These are phyloP conservation scores for Vishniacozyma victoriae DNA, from an alignment of 768 basidiomycete genomes.

Conservation along the genomic window DNA sequence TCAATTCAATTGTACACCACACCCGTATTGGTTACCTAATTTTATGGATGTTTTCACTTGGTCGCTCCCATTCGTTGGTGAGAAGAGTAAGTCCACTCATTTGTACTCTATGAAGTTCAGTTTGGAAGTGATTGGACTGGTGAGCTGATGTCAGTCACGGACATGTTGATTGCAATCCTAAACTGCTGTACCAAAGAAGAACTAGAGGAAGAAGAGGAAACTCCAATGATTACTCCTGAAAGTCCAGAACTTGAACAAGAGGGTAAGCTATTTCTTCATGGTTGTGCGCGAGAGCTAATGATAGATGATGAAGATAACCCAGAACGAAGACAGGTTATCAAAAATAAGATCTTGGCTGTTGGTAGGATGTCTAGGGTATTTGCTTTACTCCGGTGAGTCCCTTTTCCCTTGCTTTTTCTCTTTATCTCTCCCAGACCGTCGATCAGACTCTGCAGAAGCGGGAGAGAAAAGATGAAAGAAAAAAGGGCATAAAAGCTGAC, in stretches of 20 bases:
- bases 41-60: conserved; percentile 99
- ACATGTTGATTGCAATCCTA: conserved; percentile 95
- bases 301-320: not conserved
- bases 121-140: not conserved
- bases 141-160: conserved; percentile 63
- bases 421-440: too few relatives aligned
- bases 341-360: conserved; percentile 97
- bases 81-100: conserved; percentile 91
- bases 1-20: conserved; percentile 89
- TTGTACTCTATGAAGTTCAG: not conserved
- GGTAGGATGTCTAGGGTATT: conserved; percentile 95
- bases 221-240: conserved; percentile 35
- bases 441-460: too few relatives aligned
- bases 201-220: conserved; percentile 72
- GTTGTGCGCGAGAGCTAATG: not conserved
- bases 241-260: conserved; percentile 25
- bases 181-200: conserved; percentile 96
- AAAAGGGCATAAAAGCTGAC: not conserved
- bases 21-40: conserved; percentile 97
- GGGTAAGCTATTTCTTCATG: conserved; percentile 3
- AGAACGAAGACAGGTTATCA: conserved; percentile 85
- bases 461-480: too few relatives aligned
- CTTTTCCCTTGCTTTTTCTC: too few relatives aligned
- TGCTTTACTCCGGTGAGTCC: conserved; percentile 77
- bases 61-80: conserved; percentile 96